Base-by-base conservation (phyloP, 2,329 filamentous ascomycete species). In the Xylariaceae sp. region DNA sequence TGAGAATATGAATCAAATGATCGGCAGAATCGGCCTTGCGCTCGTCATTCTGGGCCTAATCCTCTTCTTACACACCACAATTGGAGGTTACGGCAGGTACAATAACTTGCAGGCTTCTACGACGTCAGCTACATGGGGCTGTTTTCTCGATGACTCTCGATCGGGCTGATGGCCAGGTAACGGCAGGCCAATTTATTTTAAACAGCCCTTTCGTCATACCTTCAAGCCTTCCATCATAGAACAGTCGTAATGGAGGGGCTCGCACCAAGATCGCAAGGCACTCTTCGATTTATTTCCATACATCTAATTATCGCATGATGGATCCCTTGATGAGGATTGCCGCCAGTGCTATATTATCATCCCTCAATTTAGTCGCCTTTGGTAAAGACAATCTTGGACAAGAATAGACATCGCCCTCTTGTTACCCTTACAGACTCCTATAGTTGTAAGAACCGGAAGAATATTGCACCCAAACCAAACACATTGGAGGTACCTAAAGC, bases 231-330 rank as follows among this genome's bases (percentile, higher is more conserved):
- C 11, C 50, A 50, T 32, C 49, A 50, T 57, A 45, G 21, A 42
- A 45, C 36, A 41, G 37, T 23, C 21, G 15, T 10, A 43, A 43
- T 33, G 32, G 32, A 54, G 52, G 45, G 48, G n/a, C 54, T 51
- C 42, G 36, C 40, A 56, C 49, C 48, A 50, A 56, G 49, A 61
- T 61, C 53, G 53, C 20, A 44, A 26, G 43, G 11, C 21, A 26
- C 27, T 35, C 47, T 33, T 61, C 58, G 52, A 59, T 60, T 32
- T 36, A 47, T 29, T 50, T 26, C 23, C 30, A 32, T 35, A 43
- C 20, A 37, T 32, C 20, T 53, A 15, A 37, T 48, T 13, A 8
- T 29, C 29, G n/a, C 8, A 33, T 27, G 36, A 43, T 27, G 20
- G 29, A 37, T 35, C 8, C 27, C 27, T 11, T 20, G 15, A 26